phyloP scores from a whole-genome alignment of 768 basidiomycete genomes.

The Leccinum imitatum region DNA sequence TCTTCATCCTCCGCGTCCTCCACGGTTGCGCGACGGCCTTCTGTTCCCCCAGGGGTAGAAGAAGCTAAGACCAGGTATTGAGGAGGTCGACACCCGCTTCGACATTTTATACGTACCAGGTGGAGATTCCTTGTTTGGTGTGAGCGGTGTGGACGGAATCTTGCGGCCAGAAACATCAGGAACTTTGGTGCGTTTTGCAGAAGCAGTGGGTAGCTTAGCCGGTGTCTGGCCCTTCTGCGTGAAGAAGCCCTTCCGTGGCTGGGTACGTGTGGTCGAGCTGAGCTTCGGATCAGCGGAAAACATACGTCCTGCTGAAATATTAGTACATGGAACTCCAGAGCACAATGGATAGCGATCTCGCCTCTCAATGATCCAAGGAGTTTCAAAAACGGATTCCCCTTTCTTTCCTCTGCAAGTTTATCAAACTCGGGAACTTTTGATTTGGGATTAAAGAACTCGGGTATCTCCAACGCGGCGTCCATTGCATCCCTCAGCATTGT shows the following conservation, averaged over 20 bases:
- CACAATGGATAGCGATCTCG: conserved; percentile 21
- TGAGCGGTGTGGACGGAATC: conserved; percentile 4
- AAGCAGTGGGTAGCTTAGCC: conserved; percentile 8
- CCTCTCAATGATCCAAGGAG: conserved; percentile 74
- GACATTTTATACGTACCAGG: conserved; percentile 10
- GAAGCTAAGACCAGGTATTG: conserved; percentile 9
- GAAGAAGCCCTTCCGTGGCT: conserved; percentile 33
- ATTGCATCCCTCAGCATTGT: conserved; percentile 69
- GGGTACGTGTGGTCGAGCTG: conserved; percentile 36
- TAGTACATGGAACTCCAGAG: not conserved
- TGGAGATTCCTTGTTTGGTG: conserved; percentile 13
- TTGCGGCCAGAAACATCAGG: conserved; percentile 9
- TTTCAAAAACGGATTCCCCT: conserved; percentile 77
- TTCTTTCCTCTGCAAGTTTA: conserved; percentile 47
- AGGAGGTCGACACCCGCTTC: not conserved
- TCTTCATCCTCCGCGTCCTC: conserved; percentile 78
- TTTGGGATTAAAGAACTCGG: conserved; percentile 57
- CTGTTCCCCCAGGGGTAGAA: conserved; percentile 29
- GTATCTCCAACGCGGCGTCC: conserved; percentile 57
- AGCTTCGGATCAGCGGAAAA: conserved; percentile 50
- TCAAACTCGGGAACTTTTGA: conserved; percentile 45
- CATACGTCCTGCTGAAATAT: conserved; percentile 56
- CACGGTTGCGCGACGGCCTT: conserved; percentile 46
- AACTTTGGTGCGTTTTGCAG: conserved; percentile 8
- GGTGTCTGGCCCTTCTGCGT: conserved; percentile 18